These are phyloP conservation scores for Amauroascus niger DNA, from an alignment of 2,329 filamentous ascomycete species.

Conservation along the genomic window DNA sequence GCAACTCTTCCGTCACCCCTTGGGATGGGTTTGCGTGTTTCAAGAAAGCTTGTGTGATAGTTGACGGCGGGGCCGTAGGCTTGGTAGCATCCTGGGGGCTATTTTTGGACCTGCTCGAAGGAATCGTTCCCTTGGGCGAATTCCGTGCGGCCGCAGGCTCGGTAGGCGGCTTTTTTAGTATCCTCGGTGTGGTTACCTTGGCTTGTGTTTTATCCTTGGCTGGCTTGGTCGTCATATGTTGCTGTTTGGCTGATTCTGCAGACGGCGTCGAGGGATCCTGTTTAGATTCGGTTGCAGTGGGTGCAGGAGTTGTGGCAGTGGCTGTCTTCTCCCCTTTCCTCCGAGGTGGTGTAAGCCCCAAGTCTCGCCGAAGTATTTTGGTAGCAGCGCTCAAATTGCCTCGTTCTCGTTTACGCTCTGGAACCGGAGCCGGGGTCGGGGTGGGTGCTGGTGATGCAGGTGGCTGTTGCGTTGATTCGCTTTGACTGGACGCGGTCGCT, in stretches of 20 bases:
- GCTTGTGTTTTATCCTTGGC: not conserved
- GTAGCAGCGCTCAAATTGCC: constrained; percentile 45
- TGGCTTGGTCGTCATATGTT: constrained; percentile 1
- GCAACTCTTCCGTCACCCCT: constrained; percentile 72
- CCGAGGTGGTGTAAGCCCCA: constrained; percentile 46
- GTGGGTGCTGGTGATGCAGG: constrained; percentile 15
- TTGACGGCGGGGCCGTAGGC: constrained; percentile 16
- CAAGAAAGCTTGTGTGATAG: constrained; percentile 52
- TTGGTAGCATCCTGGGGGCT: constrained; percentile 21
- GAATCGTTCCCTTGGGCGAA: not conserved
- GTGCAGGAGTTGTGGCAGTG: constrained; percentile 11
- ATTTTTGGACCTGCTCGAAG: constrained; percentile 9
- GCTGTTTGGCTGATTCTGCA: constrained; percentile 16
- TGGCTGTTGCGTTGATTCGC: constrained; percentile 22
- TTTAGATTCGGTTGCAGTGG: constrained; percentile 20
- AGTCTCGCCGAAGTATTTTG: constrained; percentile 53
- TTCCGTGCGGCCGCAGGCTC: constrained; percentile 15
- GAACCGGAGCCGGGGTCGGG: constrained; percentile 24
- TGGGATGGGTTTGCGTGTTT: constrained; percentile 83
- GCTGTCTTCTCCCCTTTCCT: constrained; percentile 30
- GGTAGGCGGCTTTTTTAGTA: constrained; percentile 10
- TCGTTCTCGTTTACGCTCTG: constrained; percentile 46
- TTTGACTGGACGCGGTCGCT: constrained; percentile 27
- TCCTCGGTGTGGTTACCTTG: constrained; percentile 12
- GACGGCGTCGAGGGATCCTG: not conserved